Percentiles rank a stretch among this genome's conserved stretches.
phyloP scores from a whole-genome alignment of 1,284 basidiomycete species.

The Malassezia cuniculi region DNA sequence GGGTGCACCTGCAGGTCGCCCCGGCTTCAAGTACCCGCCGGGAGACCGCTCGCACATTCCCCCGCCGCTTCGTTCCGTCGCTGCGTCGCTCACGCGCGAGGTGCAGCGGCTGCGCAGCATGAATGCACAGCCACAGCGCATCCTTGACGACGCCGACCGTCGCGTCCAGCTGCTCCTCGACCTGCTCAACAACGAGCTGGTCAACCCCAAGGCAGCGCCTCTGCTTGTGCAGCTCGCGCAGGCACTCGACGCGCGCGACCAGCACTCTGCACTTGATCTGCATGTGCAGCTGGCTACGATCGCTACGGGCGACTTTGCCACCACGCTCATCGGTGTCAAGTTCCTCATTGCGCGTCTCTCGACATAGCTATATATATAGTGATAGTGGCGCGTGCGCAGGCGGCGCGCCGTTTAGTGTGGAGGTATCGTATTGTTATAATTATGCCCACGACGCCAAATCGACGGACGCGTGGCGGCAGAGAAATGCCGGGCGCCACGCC shows the following conservation, averaged over 20 bases:
- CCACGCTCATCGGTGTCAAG: constrained; percentile 40
- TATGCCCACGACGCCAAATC: too few relatives aligned
- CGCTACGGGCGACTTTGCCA: constrained; percentile 32
- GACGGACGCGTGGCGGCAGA: too few relatives aligned
- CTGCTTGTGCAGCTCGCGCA: constrained; percentile 38
- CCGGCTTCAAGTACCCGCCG: constrained; percentile 62
- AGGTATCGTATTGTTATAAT: too few relatives aligned
- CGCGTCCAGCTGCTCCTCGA: constrained; percentile 78
- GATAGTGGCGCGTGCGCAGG: too few relatives aligned
- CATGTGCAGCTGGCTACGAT: constrained; percentile 38
- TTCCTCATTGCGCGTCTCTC: constrained; percentile 25
- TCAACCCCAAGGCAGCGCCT: constrained; percentile 46
- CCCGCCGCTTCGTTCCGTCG: constrained; percentile 57
- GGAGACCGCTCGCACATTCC: constrained; percentile 87
- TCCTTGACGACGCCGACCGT: constrained; percentile 76
- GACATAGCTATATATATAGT: too few relatives aligned
- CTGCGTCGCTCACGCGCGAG: constrained; percentile 45
- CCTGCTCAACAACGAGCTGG: constrained; percentile 74
- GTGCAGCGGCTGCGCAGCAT: constrained; percentile 21
- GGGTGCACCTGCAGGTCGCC: constrained; percentile 22
- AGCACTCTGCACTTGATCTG: constrained; percentile 30
- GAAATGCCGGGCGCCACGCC: too few relatives aligned
- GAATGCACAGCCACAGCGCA: constrained; percentile 60
- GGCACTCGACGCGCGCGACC: constrained; percentile 36
- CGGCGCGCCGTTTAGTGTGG: too few relatives aligned